phyloP scores from a whole-genome alignment of 768 basidiomycete genomes.

The Phaeotremella skinneri region DNA sequence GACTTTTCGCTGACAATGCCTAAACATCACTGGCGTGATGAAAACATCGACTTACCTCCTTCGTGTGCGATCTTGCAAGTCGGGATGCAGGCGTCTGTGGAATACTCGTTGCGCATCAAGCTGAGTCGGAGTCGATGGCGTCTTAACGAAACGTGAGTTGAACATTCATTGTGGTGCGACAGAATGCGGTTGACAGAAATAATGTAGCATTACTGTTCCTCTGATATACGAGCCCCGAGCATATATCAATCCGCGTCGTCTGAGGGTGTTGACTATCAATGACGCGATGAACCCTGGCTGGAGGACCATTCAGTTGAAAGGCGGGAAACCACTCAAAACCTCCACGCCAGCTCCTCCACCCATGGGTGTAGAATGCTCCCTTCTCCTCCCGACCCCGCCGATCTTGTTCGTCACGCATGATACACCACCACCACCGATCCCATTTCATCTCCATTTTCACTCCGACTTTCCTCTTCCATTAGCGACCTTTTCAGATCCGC shows the following conservation, averaged over 20 bases:
- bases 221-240: constrained; percentile 43
- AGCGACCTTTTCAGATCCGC: constrained; percentile 37
- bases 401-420: constrained; percentile 30
- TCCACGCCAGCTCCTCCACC: constrained; percentile 9
- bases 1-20: constrained; percentile 39
- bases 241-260: constrained; percentile 37
- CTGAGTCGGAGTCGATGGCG: constrained; percentile 37
- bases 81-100: constrained; percentile 42
- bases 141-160: constrained; percentile 40
- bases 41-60: constrained; percentile 32
- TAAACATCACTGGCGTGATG: constrained; percentile 26
- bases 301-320: constrained; percentile 36
- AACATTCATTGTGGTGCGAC: not conserved
- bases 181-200: not conserved
- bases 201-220: constrained; percentile 32
- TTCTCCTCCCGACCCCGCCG: constrained; percentile 46
- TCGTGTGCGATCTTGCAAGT: constrained; percentile 36
- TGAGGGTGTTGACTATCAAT: constrained; percentile 34
- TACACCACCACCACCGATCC: constrained; percentile 29
- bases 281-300: constrained; percentile 47
- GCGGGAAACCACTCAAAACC: constrained; percentile 26
- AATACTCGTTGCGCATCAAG: constrained; percentile 40
- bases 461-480: constrained; percentile 29
- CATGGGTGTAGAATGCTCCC: constrained; percentile 26
- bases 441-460: constrained; percentile 46